Conservation (phyloP, 2,329 filamentous ascomycete genomes). For the Pseudogymnoascus sp. region DNA sequence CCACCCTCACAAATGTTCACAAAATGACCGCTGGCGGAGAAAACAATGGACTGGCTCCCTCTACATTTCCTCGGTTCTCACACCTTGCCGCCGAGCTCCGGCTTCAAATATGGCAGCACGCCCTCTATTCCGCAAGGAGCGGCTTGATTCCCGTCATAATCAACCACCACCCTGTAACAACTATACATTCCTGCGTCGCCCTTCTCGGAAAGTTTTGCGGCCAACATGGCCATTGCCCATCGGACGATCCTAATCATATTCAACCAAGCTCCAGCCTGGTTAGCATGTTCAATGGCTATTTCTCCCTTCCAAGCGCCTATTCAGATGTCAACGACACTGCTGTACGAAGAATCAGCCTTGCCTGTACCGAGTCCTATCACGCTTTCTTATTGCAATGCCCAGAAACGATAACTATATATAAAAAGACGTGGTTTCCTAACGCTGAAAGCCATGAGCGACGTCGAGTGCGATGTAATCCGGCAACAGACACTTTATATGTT, state of each 20-base stretch:
- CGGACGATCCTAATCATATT: conserved; percentile 10
- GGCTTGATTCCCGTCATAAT: conserved; percentile 13
- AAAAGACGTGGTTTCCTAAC: conserved; percentile 7
- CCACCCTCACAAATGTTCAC: conserved; percentile 8
- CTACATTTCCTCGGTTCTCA: conserved; percentile 12
- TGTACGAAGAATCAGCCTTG: conserved; percentile 10
- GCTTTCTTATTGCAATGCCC: conserved; percentile 11
- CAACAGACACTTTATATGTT: conserved; percentile 13
- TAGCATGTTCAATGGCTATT: conserved; percentile 14
- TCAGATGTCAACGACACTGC: conserved; percentile 14
- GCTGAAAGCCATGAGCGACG: conserved; percentile 12
- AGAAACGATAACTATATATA: conserved; percentile 13
- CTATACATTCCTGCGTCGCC: conserved; percentile 11
- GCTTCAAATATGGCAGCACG: conserved; percentile 14
- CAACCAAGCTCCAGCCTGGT: conserved; percentile 13
- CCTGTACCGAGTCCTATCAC: conserved; percentile 12
- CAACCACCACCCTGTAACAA: conserved; percentile 12
- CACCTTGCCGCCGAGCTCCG: conserved; percentile 11
- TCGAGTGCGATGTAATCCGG: conserved; percentile 12
- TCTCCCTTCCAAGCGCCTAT: conserved; percentile 11
- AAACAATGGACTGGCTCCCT: conserved; percentile 10
- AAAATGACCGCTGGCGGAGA: conserved; percentile 12
- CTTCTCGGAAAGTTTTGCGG: conserved; percentile 13
- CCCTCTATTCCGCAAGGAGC: conserved; percentile 11
- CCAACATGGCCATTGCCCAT: conserved; percentile 12